A percentile compares a stretch with the other conserved stretches of the same genome.
These are phyloP conservation scores for Galeopsis tetrahit DNA, from an alignment of 257 asterid genomes.

Conservation along the genomic window DNA sequence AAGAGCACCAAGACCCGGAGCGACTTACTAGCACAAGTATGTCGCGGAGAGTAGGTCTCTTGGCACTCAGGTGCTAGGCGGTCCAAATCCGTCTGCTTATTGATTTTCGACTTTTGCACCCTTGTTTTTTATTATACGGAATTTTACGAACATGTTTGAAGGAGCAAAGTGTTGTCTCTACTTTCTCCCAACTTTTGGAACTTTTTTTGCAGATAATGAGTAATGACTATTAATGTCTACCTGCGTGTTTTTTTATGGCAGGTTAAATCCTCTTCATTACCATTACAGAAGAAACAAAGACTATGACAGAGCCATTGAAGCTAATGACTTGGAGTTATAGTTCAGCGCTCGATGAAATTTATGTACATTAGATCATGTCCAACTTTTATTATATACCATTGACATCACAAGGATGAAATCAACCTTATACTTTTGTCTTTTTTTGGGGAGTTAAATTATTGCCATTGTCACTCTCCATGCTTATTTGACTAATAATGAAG, in stretches of 20 bases:
- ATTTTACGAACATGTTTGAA: not conserved
- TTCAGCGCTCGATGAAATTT: not conserved
- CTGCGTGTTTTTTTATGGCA: slow-evolving; percentile 25
- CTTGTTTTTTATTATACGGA: not conserved
- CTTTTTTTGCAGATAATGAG: not conserved
- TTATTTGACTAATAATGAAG: not conserved
- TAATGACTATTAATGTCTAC: not conserved
- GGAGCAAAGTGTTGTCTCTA: not conserved
- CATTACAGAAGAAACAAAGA: slow-evolving; percentile 39
- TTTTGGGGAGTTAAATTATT: not conserved
- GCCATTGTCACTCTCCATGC: not conserved
- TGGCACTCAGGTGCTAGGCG: no score
- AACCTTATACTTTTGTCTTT: not conserved
- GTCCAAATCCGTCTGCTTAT: no score
- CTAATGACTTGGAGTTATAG: not conserved
- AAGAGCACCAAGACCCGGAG: no score
- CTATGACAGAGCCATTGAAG: slow-evolving; percentile 16
- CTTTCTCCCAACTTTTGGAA: not conserved
- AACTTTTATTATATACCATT: not conserved
- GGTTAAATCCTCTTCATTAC: slow-evolving; percentile 37
- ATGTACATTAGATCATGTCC: not conserved
- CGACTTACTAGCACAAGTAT: no score
- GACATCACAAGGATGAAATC: not conserved
- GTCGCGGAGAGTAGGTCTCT: no score
- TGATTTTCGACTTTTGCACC: no score